These are phyloP conservation scores for Butyriboletus loyo DNA, from an alignment of 768 basidiomycete genomes.

Conservation along the genomic window DNA sequence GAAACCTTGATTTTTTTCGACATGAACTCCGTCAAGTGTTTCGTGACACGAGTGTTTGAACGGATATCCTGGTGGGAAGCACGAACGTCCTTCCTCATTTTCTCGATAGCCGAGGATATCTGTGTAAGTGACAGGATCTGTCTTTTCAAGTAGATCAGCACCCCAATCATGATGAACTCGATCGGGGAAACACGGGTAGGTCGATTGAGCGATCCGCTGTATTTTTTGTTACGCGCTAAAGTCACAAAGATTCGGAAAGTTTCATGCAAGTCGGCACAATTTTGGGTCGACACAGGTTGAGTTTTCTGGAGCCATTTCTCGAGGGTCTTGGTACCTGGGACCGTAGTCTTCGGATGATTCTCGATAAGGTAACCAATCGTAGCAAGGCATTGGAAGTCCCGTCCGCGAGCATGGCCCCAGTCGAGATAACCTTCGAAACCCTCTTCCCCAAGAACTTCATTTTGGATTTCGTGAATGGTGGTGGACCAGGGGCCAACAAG, in stretches of 20 bases:
- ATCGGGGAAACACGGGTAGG: constrained; percentile 40
- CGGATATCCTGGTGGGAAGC: constrained; percentile 39
- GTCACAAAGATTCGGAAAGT: constrained; percentile 35
- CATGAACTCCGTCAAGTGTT: constrained; percentile 33
- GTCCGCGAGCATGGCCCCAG: constrained; percentile 44
- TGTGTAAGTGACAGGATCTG: constrained; percentile 35
- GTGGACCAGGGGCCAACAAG: constrained; percentile 45
- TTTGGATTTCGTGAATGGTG: constrained; percentile 41
- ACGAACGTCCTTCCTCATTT: constrained; percentile 39
- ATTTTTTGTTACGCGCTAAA: constrained; percentile 33
- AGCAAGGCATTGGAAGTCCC: constrained; percentile 45
- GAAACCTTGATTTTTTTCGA: constrained; percentile 31
- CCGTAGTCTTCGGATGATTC: constrained; percentile 25
- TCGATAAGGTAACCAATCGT: constrained; percentile 35
- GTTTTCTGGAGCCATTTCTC: constrained; percentile 37
- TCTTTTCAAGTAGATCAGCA: constrained; percentile 39
- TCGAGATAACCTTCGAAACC: constrained; percentile 39
- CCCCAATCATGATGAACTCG: constrained; percentile 44
- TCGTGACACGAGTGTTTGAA: constrained; percentile 36
- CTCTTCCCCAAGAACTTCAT: constrained; percentile 32
- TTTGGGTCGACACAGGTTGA: constrained; percentile 25
- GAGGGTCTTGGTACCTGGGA: constrained; percentile 27
- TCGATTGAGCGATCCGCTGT: constrained; percentile 31
- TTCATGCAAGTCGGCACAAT: constrained; percentile 28
- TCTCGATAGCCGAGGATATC: constrained; percentile 40